These are phyloP conservation scores for Tetrahymena malaccensis DNA, from an alignment of 73 alveolate genomes.

Conservation along the genomic window DNA sequence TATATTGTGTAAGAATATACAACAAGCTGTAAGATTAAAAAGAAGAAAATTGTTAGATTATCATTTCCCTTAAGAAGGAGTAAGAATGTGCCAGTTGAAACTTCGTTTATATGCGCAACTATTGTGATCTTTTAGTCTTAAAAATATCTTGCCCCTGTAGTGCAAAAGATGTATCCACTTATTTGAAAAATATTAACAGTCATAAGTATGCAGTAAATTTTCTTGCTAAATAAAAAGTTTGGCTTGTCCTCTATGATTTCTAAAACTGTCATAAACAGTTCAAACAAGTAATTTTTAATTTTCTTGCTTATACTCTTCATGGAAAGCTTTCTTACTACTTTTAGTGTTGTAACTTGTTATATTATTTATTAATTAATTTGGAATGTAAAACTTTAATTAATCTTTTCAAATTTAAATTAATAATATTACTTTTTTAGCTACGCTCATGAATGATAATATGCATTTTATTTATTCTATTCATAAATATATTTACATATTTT, in stretches of 20 bases:
- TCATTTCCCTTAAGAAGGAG: background rate
- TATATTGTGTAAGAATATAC: background rate
- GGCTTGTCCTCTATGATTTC: background rate
- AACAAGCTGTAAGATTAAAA: background rate
- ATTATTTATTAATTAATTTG: background rate
- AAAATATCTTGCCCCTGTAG: background rate
- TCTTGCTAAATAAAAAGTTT: background rate
- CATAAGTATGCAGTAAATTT: background rate
- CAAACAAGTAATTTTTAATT: background rate
- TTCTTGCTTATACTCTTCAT: background rate
- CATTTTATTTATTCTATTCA: too few relatives aligned
- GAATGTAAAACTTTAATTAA: too few relatives aligned
- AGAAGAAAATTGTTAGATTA: background rate
- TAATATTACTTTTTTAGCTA: too few relatives aligned
- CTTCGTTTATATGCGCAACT: background rate
- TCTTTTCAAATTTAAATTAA: too few relatives aligned
- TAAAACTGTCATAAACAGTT: background rate
- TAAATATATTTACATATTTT: too few relatives aligned
- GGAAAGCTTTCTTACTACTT: too few relatives aligned
- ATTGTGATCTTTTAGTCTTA: background rate
- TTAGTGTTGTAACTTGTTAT: background rate
- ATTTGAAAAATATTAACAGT: background rate
- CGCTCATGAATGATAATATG: too few relatives aligned
- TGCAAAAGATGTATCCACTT: background rate
- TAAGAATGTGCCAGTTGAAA: background rate